phyloP scores from a whole-genome alignment of 768 basidiomycete species.

The Rhodotorula paludigena region DNA sequence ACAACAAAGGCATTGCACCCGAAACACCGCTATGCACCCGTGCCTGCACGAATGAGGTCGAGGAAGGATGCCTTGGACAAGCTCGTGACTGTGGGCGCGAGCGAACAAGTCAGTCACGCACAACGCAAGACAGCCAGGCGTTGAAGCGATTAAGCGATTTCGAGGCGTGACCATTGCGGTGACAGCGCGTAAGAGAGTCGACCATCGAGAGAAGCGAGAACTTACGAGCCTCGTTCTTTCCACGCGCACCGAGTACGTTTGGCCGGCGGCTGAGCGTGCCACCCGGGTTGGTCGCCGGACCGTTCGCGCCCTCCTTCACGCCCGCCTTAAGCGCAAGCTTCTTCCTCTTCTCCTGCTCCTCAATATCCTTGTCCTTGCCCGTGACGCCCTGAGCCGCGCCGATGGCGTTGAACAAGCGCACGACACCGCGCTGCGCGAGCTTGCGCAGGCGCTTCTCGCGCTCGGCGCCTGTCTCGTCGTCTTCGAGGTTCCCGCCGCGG shows the following conservation, averaged over 20 bases:
- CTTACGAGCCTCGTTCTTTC: constrained; percentile 42
- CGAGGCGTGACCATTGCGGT: neutral
- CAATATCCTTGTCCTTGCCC: constrained; percentile 34
- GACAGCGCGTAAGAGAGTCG: neutral
- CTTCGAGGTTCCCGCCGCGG: constrained; percentile 7
- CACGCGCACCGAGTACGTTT: constrained; percentile 41
- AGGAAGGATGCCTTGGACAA: constrained; percentile 44
- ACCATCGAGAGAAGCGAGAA: neutral
- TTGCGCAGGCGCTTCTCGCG: constrained; percentile 43
- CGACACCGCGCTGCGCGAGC: constrained; percentile 44
- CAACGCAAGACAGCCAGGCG: neutral
- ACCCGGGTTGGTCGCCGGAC: neutral
- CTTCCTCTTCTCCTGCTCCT: constrained; percentile 39
- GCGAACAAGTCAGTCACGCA: neutral
- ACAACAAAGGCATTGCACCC: no score
- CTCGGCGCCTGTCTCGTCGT: constrained; percentile 40
- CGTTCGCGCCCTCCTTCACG: constrained; percentile 10
- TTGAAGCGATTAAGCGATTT: no score
- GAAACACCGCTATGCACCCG: constrained; percentile 9
- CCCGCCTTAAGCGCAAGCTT: constrained; percentile 33
- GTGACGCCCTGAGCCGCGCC: constrained; percentile 37
- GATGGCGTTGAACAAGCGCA: constrained; percentile 44
- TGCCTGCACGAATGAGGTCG: constrained; percentile 41
- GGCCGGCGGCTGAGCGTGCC: constrained; percentile 34
- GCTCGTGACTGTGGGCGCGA: constrained; percentile 36